Evolutionary conservation across 2,329 filamentous ascomycete genomes (phyloP).

Genomic region (Exophiala lecanii-corni): DNA sequence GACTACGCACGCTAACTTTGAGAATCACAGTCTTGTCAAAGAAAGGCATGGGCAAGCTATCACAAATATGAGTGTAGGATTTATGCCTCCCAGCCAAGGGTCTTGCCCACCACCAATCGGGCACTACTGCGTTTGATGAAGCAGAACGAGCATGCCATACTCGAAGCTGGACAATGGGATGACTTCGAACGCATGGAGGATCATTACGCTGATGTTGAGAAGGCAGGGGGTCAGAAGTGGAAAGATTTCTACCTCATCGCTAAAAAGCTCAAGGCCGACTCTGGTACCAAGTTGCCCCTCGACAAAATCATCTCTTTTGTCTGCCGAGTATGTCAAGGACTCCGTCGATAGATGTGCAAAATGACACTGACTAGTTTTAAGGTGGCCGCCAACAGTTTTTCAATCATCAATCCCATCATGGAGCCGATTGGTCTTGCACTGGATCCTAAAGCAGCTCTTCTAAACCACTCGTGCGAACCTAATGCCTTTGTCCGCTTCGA

Average conservation of each 20-base stretch:
- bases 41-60: conserved; percentile 52
- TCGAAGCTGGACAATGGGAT: conserved; percentile 39
- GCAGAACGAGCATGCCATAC: conserved; percentile 36
- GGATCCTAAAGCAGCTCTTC: conserved; percentile 49
- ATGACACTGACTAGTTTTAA: conserved; percentile 27
- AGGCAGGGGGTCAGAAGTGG: conserved; percentile 38
- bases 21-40: conserved; percentile 51
- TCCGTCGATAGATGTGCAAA: neutral
- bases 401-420: conserved; percentile 51
- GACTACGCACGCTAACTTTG: neutral
- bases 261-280: conserved; percentile 52
- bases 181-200: conserved; percentile 43
- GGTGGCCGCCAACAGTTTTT: conserved; percentile 56
- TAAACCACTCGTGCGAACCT: conserved; percentile 61
- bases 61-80: conserved; percentile 59
- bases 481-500: conserved; percentile 58
- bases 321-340: conserved; percentile 17
- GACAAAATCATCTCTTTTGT: conserved; percentile 42
- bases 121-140: conserved; percentile 52
- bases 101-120: conserved; percentile 53
- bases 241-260: conserved; percentile 50
- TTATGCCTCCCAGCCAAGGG: conserved; percentile 42
- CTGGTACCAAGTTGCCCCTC: conserved; percentile 41
- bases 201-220: conserved; percentile 47
- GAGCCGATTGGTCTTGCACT: conserved; percentile 58